Percentiles rank a stretch among this genome's conserved stretches.
Conservation (phyloP, 129 eudicot genomes). For the Smallanthus sonchifolius region DNA sequence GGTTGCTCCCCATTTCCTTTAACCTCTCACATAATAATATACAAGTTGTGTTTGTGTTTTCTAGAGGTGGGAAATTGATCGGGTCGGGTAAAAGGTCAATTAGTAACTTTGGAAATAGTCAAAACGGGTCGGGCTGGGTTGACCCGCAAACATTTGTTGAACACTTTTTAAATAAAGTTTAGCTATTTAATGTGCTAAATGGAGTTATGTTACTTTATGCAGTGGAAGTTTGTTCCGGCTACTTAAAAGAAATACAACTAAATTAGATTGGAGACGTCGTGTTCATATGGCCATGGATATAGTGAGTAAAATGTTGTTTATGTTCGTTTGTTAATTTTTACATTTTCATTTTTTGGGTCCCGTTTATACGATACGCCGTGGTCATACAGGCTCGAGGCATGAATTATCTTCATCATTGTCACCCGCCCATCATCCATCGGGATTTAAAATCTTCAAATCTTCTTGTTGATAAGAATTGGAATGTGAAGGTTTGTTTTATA, state of each 20-base stretch:
- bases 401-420: slow-evolving; percentile 79
- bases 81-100: not conserved
- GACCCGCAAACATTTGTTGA: not conserved
- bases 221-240: slow-evolving; percentile 89
- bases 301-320: slow-evolving; percentile 43
- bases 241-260: slow-evolving; percentile 63
- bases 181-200: not conserved
- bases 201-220: slow-evolving; percentile 12
- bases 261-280: slow-evolving; percentile 84
- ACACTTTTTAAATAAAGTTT: not conserved
- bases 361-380: not conserved
- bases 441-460: slow-evolving; percentile 89
- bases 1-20: slow-evolving; percentile 45
- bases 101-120: not conserved
- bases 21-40: not conserved
- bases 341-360: slow-evolving; percentile 6
- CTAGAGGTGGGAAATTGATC: not conserved
- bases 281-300: slow-evolving; percentile 94
- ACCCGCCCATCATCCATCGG: slow-evolving; percentile 78
- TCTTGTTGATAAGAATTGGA: slow-evolving; percentile 88
- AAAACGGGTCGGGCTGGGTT: slow-evolving; percentile 3
- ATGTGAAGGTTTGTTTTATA: slow-evolving; percentile 55
- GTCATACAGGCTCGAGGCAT: slow-evolving; percentile 68
- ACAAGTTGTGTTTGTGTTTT: not conserved
- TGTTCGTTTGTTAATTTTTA: not conserved